These are phyloP conservation scores for Dictyostelium firmibasis DNA, from an alignment of 78 protist genomes.

Conservation along the genomic window DNA sequence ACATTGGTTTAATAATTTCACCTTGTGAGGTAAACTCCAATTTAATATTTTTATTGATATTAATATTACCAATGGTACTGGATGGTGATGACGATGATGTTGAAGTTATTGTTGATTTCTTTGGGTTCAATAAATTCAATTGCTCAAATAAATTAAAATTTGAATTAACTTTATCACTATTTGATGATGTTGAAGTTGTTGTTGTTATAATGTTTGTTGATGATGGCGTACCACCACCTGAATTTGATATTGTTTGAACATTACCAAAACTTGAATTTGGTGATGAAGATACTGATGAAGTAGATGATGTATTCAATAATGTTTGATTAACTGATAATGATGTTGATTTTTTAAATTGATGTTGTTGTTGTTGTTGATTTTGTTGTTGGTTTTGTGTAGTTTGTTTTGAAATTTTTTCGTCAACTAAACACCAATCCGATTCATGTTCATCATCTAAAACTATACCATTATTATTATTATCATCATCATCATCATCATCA, in stretches of 20 bases:
- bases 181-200: background rate
- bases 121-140: background rate
- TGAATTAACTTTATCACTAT: background rate
- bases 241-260: background rate
- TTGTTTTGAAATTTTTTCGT: background rate
- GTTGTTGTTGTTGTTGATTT: background rate
- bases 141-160: background rate
- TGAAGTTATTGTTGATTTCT: background rate
- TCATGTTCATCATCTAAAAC: constrained; percentile 41
- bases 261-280: background rate
- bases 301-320: background rate
- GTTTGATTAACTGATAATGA: background rate
- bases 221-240: background rate
- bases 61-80: background rate
- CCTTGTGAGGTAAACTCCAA: constrained; percentile 18
- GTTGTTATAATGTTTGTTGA: background rate
- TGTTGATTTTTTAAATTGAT: background rate
- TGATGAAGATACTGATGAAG: background rate
- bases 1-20: constrained; percentile 79
- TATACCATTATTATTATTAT: background rate
- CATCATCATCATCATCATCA: background rate
- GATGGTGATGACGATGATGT: background rate
- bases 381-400: background rate
- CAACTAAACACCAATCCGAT: constrained; percentile 46
- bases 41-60: background rate